Percentiles rank a stretch among this genome's conserved stretches.
phyloP scores from a whole-genome alignment of 2,329 filamentous ascomycete genomes.

The Hysterium pulicare region DNA sequence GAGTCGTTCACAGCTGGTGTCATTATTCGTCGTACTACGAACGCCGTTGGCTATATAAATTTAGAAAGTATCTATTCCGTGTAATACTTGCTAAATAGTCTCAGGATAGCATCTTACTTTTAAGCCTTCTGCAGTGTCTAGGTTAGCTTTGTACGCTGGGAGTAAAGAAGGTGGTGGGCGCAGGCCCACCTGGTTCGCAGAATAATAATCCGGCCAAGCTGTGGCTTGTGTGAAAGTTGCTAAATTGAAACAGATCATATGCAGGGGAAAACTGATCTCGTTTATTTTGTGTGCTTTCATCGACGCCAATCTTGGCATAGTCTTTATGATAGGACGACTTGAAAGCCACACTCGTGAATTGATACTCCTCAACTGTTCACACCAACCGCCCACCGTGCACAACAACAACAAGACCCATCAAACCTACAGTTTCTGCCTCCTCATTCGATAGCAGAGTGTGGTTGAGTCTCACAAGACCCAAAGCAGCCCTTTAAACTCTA shows the following conservation, averaged over 20 bases:
- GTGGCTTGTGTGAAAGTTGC: slow-evolving; percentile 1
- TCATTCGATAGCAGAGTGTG: slow-evolving; percentile 1
- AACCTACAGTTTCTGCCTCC: background rate
- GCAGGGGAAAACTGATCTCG: slow-evolving; percentile 1
- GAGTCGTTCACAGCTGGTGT: no score
- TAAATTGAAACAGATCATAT: background rate
- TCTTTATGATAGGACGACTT: slow-evolving; percentile 4
- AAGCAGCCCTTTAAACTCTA: background rate
- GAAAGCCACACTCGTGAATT: slow-evolving; percentile 4
- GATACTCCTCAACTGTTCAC: slow-evolving; percentile 4
- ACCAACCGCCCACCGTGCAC: slow-evolving; percentile 2
- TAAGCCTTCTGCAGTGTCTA: no score
- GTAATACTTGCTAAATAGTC: no score
- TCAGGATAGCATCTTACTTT: no score
- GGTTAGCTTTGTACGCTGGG: no score
- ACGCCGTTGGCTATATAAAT: no score
- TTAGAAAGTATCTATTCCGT: no score
- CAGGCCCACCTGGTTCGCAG: no score
- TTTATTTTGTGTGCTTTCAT: slow-evolving; percentile 1
- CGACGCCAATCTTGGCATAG: background rate
- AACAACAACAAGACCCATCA: background rate
- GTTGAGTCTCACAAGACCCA: slow-evolving; percentile 1
- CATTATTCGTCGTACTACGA: no score
- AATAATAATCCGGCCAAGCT: no score
- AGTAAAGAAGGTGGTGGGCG: no score